A percentile compares a stretch with the other conserved stretches of the same genome.
Evolutionary conservation across 1,284 basidiomycete species (phyloP).

Genomic region (Stereum hirsutum): DNA sequence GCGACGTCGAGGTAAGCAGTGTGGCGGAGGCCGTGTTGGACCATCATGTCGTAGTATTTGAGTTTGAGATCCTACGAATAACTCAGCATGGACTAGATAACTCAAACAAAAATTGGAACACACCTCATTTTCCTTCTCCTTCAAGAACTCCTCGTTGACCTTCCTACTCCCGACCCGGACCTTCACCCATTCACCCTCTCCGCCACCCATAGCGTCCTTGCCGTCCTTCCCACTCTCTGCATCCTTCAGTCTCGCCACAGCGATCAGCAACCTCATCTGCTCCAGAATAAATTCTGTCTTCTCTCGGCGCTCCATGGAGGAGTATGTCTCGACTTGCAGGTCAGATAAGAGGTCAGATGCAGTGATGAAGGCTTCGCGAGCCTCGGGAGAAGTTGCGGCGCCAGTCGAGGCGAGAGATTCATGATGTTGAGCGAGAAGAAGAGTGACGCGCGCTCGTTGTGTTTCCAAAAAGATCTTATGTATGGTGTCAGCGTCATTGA

Average conservation of each 20-base stretch:
- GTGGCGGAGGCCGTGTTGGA: constrained; percentile 83
- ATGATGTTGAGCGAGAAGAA: constrained; percentile 76
- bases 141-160: constrained; percentile 91
- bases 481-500: constrained; percentile 23
- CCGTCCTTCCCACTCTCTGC: constrained; percentile 32
- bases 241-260: constrained; percentile 68
- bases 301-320: constrained; percentile 94
- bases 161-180: constrained; percentile 89
- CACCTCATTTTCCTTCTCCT: constrained; percentile 83
- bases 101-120: constrained; percentile 12
- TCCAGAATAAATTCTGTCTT: constrained; percentile 99
- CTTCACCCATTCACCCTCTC: constrained; percentile 86
- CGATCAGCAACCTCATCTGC: constrained; percentile 87
- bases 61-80: constrained; percentile 84
- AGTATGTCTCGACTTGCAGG: constrained; percentile 97
- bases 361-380: constrained; percentile 64
- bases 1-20: constrained; percentile 89
- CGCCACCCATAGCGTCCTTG: constrained; percentile 52
- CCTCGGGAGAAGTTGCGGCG: constrained; percentile 31
- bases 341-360: constrained; percentile 90
- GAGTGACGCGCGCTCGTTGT: constrained; percentile 89
- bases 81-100: constrained; percentile 8
- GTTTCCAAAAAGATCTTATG: constrained; percentile 99
- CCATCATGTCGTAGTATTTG: constrained; percentile 94
- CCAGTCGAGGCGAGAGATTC: constrained; percentile 50